Evolutionary conservation across 2,329 filamentous ascomycete genomes (phyloP).

Genomic region (Nemania sp.): DNA sequence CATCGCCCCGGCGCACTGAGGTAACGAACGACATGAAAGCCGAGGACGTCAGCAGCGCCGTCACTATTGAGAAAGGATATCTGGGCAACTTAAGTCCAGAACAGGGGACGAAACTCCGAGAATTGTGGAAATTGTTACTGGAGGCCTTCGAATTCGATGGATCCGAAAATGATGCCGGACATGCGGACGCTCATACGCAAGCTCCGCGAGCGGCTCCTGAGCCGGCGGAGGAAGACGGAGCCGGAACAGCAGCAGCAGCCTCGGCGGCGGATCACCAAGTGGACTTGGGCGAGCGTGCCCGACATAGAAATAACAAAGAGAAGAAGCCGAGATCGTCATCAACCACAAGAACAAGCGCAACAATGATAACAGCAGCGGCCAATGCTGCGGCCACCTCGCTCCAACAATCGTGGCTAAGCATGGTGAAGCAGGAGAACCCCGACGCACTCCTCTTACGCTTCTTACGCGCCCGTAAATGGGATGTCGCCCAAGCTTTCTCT

Average conservation of each 20-base stretch:
- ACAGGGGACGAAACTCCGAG: slow-evolving; percentile 80
- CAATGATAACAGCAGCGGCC: too few species aligned
- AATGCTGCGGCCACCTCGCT: slow-evolving; percentile 57
- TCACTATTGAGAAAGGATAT: slow-evolving; percentile 13
- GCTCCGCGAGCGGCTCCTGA: slow-evolving; percentile 12
- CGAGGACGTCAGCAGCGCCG: neutral
- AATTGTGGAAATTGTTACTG: slow-evolving; percentile 76
- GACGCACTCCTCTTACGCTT: slow-evolving; percentile 80
- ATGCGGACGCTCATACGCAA: slow-evolving; percentile 5
- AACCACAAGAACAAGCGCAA: too few species aligned
- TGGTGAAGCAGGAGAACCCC: slow-evolving; percentile 83
- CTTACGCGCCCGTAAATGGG: slow-evolving; percentile 85
- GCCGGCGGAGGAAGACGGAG: neutral
- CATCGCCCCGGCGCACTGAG: too few species aligned
- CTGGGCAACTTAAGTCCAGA: slow-evolving; percentile 79
- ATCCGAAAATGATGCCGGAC: neutral
- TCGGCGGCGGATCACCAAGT: slow-evolving; percentile 17
- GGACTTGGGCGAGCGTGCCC: slow-evolving; percentile 14
- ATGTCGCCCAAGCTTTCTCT: slow-evolving; percentile 82
- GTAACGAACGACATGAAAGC: slow-evolving; percentile 18
- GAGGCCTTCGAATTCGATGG: slow-evolving; percentile 63
- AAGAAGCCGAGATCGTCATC: neutral
- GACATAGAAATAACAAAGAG: neutral
- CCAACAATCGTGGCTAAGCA: slow-evolving; percentile 84
- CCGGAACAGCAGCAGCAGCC: too few species aligned